Conservation (phyloP, 306 rosid genomes). For the Lupinus albus region DNA sequence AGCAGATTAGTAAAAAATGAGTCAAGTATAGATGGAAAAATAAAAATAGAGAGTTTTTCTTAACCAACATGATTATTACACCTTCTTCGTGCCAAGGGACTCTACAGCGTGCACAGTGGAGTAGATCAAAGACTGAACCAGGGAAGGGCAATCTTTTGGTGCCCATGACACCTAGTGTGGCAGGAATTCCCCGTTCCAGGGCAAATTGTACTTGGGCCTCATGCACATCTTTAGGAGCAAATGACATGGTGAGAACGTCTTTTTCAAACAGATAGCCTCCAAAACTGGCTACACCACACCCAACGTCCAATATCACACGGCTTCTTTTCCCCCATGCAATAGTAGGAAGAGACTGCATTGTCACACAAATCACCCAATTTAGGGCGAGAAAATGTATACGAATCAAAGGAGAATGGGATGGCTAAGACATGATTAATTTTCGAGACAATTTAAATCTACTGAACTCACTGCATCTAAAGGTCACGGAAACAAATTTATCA, state of each 20-base stretch:
- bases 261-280: conserved; percentile 83
- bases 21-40: conserved; percentile 3
- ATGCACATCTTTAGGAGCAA: conserved; percentile 92
- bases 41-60: not conserved
- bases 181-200: conserved; percentile 88
- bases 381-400: not conserved
- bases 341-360: conserved; percentile 63
- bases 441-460: conserved; percentile 17
- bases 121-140: conserved; percentile 71
- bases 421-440: not conserved
- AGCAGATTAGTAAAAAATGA: conserved; percentile 32
- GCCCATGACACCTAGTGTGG: conserved; percentile 83
- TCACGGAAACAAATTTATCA: conserved; percentile 13
- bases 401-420: conserved; percentile 11
- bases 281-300: conserved; percentile 94
- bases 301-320: conserved; percentile 82
- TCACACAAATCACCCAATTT: conserved; percentile 26
- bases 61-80: conserved; percentile 25
- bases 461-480: conserved; percentile 8
- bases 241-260: conserved; percentile 79
- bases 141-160: conserved; percentile 76
- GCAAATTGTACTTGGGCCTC: conserved; percentile 96
- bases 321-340: conserved; percentile 89
- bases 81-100: conserved; percentile 98
- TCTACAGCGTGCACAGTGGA: conserved; percentile 95